Base-by-base conservation (phyloP, 768 basidiomycete species). In the Phaffia tasmanica region DNA sequence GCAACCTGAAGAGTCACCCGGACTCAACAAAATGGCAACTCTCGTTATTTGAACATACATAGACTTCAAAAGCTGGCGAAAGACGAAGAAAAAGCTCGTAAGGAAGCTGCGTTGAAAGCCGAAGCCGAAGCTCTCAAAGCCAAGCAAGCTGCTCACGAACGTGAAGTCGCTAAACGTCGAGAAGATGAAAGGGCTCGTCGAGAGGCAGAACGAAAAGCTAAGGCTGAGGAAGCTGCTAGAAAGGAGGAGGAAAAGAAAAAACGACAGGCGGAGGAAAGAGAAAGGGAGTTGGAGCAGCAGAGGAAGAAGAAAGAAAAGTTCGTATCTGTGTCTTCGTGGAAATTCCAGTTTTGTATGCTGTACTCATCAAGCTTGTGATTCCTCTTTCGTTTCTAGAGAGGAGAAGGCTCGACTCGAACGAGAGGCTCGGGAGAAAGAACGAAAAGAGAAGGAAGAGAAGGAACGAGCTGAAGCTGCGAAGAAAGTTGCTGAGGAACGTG, bases 21-120 rank as follows among this genome's bases (percentile, higher is more conserved):
- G 53, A 27, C n/a, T n/a, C 5, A 27, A 27, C 27, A 4, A 54
- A 54, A 54, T n/a, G 53, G 53, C n/a, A 54, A 27, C 16, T 18
- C 32, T 30, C 46, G 60, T 59, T 62, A 69, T 60, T 50, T 55
- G 23, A 27, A 25, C 29, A 1, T n/a, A 35, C 49, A 51, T 71
- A 97, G 93, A 79, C 84, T 83, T 76, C 92, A 95, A 79, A 95
- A 94, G 77, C 80, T 83, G 70, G 88, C 86, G 53, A 94, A 94
- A 75, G 95, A 98, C 69, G 89, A 90, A 74, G 92, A 93, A 77
- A 84, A 84, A 68, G 88, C 89, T 9, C 82, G 81, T 25, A 83
- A 83, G 71, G 88, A 89, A 25, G 87, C 86, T 14, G 86, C 86
- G 1, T 63, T 78, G 59, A 87, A 86, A 75, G 86, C 67, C 23